Conservation (phyloP, 352 stramenopile species). For the Phytophthora pistaciae region DNA sequence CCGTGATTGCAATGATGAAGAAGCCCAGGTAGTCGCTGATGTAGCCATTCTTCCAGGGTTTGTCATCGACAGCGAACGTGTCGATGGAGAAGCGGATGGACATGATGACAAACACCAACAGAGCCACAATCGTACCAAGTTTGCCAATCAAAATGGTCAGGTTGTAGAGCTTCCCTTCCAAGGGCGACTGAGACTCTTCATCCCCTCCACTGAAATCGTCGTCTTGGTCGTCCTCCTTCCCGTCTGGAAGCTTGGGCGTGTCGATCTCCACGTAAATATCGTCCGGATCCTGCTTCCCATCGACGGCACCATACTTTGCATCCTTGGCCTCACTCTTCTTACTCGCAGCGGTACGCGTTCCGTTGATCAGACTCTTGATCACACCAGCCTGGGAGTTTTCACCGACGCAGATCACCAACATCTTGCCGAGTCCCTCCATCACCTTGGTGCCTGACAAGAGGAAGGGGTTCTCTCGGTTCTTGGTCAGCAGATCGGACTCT, state of each 20-base stretch:
- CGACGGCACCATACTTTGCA: not conserved
- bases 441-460: conserved; percentile 59
- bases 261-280: conserved; percentile 31
- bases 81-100: conserved; percentile 34
- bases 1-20: conserved; percentile 88
- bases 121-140: conserved; percentile 41
- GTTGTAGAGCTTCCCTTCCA: conserved; percentile 74
- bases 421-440: conserved; percentile 79
- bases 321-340: not conserved
- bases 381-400: conserved; percentile 87
- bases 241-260: conserved; percentile 11
- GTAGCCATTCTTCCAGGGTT: conserved; percentile 25
- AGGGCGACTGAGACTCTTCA: conserved; percentile 27
- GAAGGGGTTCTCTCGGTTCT: conserved; percentile 54
- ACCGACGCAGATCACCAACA: conserved; percentile 91
- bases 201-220: conserved; percentile 8
- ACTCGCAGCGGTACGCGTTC: not conserved
- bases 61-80: conserved; percentile 37
- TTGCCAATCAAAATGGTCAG: conserved; percentile 60
- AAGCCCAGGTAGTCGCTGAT: conserved; percentile 40
- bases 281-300: not conserved
- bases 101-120: conserved; percentile 58
- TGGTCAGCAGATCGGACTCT: conserved; percentile 45
- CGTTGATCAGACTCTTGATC: conserved; percentile 68
- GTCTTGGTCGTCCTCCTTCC: conserved; percentile 1